Base-by-base conservation (phyloP, 2,329 filamentous ascomycete genomes). In the Sclerotinia trifoliorum region DNA sequence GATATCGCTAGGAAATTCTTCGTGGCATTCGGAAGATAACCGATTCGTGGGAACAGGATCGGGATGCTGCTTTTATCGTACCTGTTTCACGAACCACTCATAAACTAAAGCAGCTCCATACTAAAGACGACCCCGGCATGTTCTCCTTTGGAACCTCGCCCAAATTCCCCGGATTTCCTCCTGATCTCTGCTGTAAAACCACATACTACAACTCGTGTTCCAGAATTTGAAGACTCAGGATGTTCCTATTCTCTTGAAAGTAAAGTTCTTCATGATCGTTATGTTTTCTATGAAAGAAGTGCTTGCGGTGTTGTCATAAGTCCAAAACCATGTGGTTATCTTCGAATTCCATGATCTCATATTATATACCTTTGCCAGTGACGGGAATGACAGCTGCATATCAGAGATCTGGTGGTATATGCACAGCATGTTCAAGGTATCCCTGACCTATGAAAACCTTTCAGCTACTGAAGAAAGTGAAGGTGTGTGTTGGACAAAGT, bases 1-100 rank as follows among this genome's bases (percentile, higher is more conserved):
- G 65, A 67, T 67, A 67, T 62, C 65, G 65, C 46, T 42, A 35
- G 57, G 32, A 54, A 64, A 24, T 63, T 56, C 17, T 52, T 67
- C 58, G 24, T 51, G 39, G 60, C 61, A 57, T 56, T 66, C 44
- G 54, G 61, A 49, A 52, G 6, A 8, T 17, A n/a, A 19, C 62
- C 61, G 51, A 65, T 58, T 49, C 44, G 58, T 51, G 44, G 61
- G 8, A 24, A 17, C 8, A 19, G 29, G 19, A 15, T 26, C 21
- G 17, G 51, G 19, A 46, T 52, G 60, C 63, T 29, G 63, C 63
- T 66, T 66, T 66, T 32, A 63, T 17, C 42, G 0, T 2, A 39
- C 48, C 15, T 51, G 32, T 39, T 19, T 42, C 10, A 26, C 32
- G 17, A 26, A 63, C 21, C 5, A 19, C 6, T 26, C 17, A 29